Percentiles rank a stretch among this genome's conserved stretches.
Evolutionary conservation across 2,329 filamentous ascomycete genomes (phyloP).

Genomic region (Aspergillus sp.): DNA sequence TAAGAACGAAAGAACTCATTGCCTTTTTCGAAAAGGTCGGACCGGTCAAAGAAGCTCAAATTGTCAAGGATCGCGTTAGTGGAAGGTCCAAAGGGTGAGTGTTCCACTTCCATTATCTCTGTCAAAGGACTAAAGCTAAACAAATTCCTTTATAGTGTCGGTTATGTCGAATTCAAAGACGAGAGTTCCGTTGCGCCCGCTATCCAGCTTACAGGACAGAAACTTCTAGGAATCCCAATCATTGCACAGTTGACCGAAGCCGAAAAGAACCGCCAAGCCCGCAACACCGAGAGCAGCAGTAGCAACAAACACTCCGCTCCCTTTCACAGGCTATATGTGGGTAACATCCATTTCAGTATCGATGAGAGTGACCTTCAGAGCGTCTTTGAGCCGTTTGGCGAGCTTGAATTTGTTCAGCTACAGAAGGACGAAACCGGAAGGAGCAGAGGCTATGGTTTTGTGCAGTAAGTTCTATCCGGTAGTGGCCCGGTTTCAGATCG

Average conservation of each 20-base stretch:
- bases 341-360: slow-evolving; percentile 99
- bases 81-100: slow-evolving; percentile 94
- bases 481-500: neutral
- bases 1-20: slow-evolving; percentile 89
- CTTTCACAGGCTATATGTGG: slow-evolving; percentile 97
- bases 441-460: slow-evolving; percentile 95
- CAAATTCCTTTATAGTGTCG: slow-evolving; percentile 65
- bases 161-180: slow-evolving; percentile 97
- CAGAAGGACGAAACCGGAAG: slow-evolving; percentile 92
- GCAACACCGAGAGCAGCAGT: slow-evolving; percentile 69
- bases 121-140: neutral
- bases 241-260: slow-evolving; percentile 98
- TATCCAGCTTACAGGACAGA: slow-evolving; percentile 97
- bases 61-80: slow-evolving; percentile 96
- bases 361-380: slow-evolving; percentile 93
- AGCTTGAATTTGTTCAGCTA: slow-evolving; percentile 94
- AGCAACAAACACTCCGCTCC: slow-evolving; percentile 79
- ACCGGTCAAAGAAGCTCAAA: slow-evolving; percentile 93
- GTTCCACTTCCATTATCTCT: neutral
- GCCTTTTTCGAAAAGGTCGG: slow-evolving; percentile 95
- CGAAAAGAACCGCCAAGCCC: slow-evolving; percentile 97
- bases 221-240: slow-evolving; percentile 96
- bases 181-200: slow-evolving; percentile 92
- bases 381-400: slow-evolving; percentile 96
- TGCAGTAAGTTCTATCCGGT: slow-evolving; percentile 70